Conservation (phyloP, 495 filamentous ascomycete genomes). For the Trichoderma gamsii region DNA sequence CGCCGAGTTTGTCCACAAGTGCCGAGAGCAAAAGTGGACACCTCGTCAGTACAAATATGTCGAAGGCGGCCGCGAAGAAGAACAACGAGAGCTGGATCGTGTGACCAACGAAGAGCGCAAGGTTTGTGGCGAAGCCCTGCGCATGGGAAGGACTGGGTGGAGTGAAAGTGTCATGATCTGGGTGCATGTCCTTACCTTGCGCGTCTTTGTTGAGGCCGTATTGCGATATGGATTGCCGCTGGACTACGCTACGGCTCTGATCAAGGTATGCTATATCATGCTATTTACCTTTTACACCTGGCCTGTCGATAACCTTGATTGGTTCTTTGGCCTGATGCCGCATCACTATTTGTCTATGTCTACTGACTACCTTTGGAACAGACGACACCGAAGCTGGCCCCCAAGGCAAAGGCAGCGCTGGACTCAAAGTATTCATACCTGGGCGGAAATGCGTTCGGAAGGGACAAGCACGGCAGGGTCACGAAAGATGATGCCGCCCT, state of each 20-base stretch:
- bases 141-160: slow-evolving; percentile 79
- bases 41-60: slow-evolving; percentile 91
- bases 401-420: slow-evolving; percentile 73
- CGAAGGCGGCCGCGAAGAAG: slow-evolving; percentile 80
- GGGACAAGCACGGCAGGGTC: slow-evolving; percentile 87
- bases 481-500: slow-evolving; percentile 75
- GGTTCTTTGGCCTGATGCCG: not conserved
- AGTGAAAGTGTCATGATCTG: slow-evolving; percentile 92
- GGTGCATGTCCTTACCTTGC: slow-evolving; percentile 82
- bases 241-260: slow-evolving; percentile 74
- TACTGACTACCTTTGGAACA: slow-evolving; percentile 33
- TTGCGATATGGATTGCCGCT: slow-evolving; percentile 87
- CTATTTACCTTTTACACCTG: not conserved
- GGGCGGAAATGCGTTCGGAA: slow-evolving; percentile 87
- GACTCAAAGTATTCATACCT: slow-evolving; percentile 86
- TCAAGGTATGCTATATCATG: slow-evolving; percentile 58
- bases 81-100: slow-evolving; percentile 74
- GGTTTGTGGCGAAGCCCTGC: slow-evolving; percentile 83
- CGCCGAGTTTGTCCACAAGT: slow-evolving; percentile 80
- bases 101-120: slow-evolving; percentile 76
- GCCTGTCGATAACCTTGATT: not conserved
- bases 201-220: slow-evolving; percentile 96
- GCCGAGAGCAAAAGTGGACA: slow-evolving; percentile 85
- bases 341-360: not conserved
- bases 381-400: slow-evolving; percentile 74